Percentiles rank a stretch among this genome's conserved stretches.
Conservation (phyloP, 306 rosid genomes). For the Gynostemma pentaphyllum region DNA sequence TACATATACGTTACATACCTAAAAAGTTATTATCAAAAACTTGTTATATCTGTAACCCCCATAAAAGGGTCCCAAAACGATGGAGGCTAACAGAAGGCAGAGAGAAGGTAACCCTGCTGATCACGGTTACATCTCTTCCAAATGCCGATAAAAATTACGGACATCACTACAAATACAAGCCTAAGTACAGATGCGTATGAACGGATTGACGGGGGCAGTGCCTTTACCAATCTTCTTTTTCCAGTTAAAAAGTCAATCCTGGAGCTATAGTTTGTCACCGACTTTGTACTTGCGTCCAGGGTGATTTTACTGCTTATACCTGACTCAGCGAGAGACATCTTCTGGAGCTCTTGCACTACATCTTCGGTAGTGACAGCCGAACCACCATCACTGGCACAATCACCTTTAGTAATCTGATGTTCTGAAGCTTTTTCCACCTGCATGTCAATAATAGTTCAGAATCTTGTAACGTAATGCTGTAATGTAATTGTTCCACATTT, state of each 20-base stretch:
- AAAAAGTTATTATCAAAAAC: neutral
- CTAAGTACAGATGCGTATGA: constrained; percentile 29
- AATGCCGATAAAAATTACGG: constrained; percentile 33
- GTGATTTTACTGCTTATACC: constrained; percentile 13
- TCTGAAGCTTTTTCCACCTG: constrained; percentile 36
- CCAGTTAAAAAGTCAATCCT: constrained; percentile 15
- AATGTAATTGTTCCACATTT: constrained; percentile 4
- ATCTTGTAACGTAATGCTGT: constrained; percentile 3
- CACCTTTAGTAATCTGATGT: constrained; percentile 10
- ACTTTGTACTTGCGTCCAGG: constrained; percentile 12
- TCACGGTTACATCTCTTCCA: constrained; percentile 34
- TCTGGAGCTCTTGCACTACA: neutral
- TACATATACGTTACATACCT: neutral
- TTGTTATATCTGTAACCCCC: neutral
- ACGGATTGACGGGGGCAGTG: constrained; percentile 19
- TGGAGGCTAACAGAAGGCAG: constrained; percentile 17
- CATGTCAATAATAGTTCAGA: constrained; percentile 15
- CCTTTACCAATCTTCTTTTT: constrained; percentile 22
- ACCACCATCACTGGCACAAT: constrained; percentile 13
- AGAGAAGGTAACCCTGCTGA: constrained; percentile 1
- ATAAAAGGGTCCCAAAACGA: neutral
- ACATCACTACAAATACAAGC: constrained; percentile 28
- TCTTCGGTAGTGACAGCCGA: neutral
- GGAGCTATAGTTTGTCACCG: neutral
- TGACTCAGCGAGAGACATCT: neutral